Conservation (phyloP, 495 filamentous ascomycete species). For the Podospora comata region DNA sequence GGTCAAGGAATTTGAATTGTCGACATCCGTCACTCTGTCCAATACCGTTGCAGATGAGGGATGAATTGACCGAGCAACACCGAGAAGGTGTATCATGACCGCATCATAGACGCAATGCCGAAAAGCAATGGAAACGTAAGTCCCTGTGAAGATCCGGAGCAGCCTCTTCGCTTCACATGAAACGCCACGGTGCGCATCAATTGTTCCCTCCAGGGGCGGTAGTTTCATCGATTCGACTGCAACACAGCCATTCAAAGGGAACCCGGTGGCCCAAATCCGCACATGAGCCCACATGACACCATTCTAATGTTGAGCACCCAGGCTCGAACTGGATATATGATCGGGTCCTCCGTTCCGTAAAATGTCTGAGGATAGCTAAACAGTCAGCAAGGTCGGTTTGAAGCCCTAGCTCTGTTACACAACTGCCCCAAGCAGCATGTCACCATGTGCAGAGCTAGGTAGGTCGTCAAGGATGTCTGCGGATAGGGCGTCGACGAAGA, state of each 20-base stretch:
- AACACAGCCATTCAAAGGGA: background rate
- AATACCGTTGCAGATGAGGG: background rate
- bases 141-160: background rate
- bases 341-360: background rate
- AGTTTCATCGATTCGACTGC: background rate
- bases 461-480: background rate
- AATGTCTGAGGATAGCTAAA: background rate
- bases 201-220: background rate
- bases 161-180: background rate
- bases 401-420: background rate
- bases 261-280: background rate
- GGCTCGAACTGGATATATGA: background rate
- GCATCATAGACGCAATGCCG: background rate
- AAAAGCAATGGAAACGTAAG: background rate
- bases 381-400: background rate
- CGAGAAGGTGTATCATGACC: background rate
- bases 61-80: constrained; percentile 1
- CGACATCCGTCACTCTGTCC: background rate
- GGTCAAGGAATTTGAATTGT: background rate
- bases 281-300: background rate
- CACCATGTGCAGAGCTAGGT: background rate
- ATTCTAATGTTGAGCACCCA: background rate
- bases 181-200: background rate
- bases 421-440: background rate
- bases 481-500: background rate